Percentiles rank a stretch among this genome's conserved stretches.
phyloP scores from a whole-genome alignment of 2,329 filamentous ascomycete species.

The Neonectria ditissima region DNA sequence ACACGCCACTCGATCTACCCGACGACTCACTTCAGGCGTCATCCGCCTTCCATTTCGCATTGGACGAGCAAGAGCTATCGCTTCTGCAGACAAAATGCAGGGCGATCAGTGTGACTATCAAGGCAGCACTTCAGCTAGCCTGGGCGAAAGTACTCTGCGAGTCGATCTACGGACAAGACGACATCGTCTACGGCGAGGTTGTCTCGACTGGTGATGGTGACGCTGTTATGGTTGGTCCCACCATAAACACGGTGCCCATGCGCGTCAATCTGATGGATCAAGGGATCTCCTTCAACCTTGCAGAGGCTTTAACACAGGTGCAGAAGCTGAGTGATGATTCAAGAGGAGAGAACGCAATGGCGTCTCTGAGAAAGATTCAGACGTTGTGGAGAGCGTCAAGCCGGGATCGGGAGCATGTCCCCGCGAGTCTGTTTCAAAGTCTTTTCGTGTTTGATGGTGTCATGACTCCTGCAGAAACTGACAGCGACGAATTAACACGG shows the following conservation, averaged over 20 bases:
- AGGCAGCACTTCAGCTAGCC: constrained; percentile 38
- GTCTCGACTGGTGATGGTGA: constrained; percentile 17
- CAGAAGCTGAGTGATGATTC: constrained; percentile 34
- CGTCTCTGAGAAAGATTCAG: constrained; percentile 38
- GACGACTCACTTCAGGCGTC: not conserved
- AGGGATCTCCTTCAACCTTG: not conserved
- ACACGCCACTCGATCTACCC: not conserved
- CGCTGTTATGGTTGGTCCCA: not conserved
- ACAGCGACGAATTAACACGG: not conserved
- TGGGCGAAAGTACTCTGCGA: constrained; percentile 42
- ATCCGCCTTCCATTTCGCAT: not conserved
- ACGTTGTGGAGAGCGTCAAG: constrained; percentile 38
- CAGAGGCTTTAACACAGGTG: not conserved
- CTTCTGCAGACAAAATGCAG: constrained; percentile 30
- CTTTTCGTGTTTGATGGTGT: constrained; percentile 43
- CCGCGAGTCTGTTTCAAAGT: constrained; percentile 39
- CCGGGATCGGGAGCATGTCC: constrained; percentile 6
- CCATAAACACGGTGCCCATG: not conserved
- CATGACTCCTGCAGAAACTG: not conserved
- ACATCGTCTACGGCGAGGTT: constrained; percentile 40
- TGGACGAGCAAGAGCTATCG: constrained; percentile 11
- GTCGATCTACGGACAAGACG: constrained; percentile 32
- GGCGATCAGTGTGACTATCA: constrained; percentile 23
- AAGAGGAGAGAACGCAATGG: constrained; percentile 31
- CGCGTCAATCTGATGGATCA: not conserved